These are phyloP conservation scores for Penicillium sp. DNA, from an alignment of 2,329 filamentous ascomycete genomes.

Conservation along the genomic window DNA sequence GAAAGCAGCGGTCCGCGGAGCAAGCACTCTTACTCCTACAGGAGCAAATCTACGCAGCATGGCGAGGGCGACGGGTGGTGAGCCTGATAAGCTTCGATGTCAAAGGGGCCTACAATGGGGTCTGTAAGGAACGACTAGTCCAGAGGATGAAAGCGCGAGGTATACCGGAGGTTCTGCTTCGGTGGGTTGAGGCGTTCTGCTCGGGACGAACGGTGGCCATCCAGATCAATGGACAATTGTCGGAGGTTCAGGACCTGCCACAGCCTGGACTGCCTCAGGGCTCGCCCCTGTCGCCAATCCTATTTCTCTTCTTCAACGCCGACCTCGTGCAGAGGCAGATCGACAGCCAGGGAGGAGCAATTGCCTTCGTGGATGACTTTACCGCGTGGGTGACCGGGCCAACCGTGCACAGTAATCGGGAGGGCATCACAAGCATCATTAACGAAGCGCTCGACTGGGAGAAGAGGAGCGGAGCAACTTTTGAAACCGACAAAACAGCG, in stretches of 20 bases:
- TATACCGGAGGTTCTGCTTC: slow-evolving; percentile 25
- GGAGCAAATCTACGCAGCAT: slow-evolving; percentile 30
- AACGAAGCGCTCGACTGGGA: slow-evolving; percentile 24
- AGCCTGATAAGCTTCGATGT: slow-evolving; percentile 13
- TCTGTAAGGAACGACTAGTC: slow-evolving; percentile 36
- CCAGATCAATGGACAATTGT: slow-evolving; percentile 17
- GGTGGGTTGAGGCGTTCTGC: slow-evolving; percentile 32
- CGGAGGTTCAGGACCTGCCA: slow-evolving; percentile 14
- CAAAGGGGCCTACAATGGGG: slow-evolving; percentile 22
- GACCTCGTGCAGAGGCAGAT: slow-evolving; percentile 6
- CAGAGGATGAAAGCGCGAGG: slow-evolving; percentile 34
- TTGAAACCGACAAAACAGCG: slow-evolving; percentile 33
- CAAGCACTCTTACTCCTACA: slow-evolving; percentile 36
- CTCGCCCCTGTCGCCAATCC: slow-evolving; percentile 22
- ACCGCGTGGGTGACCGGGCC: slow-evolving; percentile 3
- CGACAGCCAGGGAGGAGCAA: neutral
- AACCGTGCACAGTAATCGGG: slow-evolving; percentile 1
- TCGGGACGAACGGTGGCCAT: slow-evolving; percentile 26
- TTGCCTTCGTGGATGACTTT: slow-evolving; percentile 15
- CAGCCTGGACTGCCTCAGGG: slow-evolving; percentile 22
- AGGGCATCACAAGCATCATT: slow-evolving; percentile 13
- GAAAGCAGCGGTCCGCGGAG: slow-evolving; percentile 38
- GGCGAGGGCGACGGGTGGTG: slow-evolving; percentile 16
- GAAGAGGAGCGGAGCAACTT: slow-evolving; percentile 30
- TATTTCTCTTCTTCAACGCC: slow-evolving; percentile 2